phyloP scores from a whole-genome alignment of 345 rosid genomes.

The Citrus glauca region DNA sequence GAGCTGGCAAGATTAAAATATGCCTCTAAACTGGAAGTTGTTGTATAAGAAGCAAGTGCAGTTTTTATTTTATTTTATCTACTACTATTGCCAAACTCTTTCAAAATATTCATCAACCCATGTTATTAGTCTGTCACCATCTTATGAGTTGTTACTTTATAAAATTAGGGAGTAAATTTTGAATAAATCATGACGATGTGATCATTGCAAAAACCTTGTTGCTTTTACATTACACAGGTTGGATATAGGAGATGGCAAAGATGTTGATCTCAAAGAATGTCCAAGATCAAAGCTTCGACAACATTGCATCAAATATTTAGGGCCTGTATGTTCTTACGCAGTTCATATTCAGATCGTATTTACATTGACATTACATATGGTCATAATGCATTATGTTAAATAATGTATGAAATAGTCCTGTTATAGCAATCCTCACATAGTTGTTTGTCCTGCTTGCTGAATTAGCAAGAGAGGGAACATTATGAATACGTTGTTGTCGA shows the following conservation, averaged over 20 bases:
- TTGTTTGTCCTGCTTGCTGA: neutral
- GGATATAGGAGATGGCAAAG: slow-evolving; percentile 87
- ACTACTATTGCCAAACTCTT: neutral
- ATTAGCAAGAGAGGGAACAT: slow-evolving; percentile 87
- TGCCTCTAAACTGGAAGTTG: neutral
- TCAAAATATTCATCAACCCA: neutral
- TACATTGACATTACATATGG: neutral
- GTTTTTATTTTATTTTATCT: too few relatives aligned
- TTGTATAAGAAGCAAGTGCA: neutral
- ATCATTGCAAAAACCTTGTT: slow-evolving; percentile 2
- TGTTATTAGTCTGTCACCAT: neutral
- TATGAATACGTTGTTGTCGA: slow-evolving; percentile 57
- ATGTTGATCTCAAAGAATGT: slow-evolving; percentile 59
- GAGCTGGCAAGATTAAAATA: neutral
- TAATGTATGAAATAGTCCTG: neutral
- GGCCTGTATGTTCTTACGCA: slow-evolving; percentile 60
- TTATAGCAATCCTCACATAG: slow-evolving; percentile 1
- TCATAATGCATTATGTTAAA: neutral
- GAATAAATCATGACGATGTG: neutral
- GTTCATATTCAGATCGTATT: neutral
- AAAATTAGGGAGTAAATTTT: neutral
- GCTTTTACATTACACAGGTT: slow-evolving; percentile 45
- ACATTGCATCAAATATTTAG: slow-evolving; percentile 84
- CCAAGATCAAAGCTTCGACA: slow-evolving; percentile 62
- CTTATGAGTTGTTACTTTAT: neutral